Base-by-base conservation (phyloP, 73 alveolate genomes). In the Blepharisma japonicum region DNA sequence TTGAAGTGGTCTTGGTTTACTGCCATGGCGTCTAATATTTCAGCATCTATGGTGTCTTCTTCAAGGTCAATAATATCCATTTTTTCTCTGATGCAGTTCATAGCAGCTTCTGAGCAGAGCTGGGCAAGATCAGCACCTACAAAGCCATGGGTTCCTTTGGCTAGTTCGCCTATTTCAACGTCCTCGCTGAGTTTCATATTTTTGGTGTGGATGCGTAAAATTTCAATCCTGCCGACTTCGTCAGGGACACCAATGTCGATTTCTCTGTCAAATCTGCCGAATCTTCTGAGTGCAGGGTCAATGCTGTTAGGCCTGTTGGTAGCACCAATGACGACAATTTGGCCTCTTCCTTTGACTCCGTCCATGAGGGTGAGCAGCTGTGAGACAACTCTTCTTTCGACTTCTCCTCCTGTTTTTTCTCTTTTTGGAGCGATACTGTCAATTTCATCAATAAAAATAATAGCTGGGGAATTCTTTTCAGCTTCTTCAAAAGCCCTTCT, bases 371-470 rank as follows among this genome's bases (percentile, higher is more conserved):
- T 84, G 6, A 84, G 74, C n/a, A 84, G 68, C 7, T 79, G 92
- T 0, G 98, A 97, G 0, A 96, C 99, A 50, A 96, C 92, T 56
- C 99, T 70, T 83, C 91, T 87, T 90, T 93, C 89, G 89, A 76
- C 55, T 90, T 97, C 85, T 94, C 77, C 67, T 79, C 20, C 68
- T 0, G 32, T 14, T 2, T 77, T 1, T 61, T 98, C 99, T 81
- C 99, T 87, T 77, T 96, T 96, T 9, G 99, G 99, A 55, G 98
- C 91, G 54, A 98, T 88, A 47, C 97, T 93, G 55, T 93, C 97
- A 20, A 93, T 91, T 86, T 93, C 98, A 90, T 93, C 98, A 54
- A 93, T 93, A 81, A 93, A 93, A 6, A 93, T 93, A 14, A 93
- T 93, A 49, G 96, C 78, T 14, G 97, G 97, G 20, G 97, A 87